Conservation (phyloP, 345 rosid genomes). For the Brassica rapa region DNA sequence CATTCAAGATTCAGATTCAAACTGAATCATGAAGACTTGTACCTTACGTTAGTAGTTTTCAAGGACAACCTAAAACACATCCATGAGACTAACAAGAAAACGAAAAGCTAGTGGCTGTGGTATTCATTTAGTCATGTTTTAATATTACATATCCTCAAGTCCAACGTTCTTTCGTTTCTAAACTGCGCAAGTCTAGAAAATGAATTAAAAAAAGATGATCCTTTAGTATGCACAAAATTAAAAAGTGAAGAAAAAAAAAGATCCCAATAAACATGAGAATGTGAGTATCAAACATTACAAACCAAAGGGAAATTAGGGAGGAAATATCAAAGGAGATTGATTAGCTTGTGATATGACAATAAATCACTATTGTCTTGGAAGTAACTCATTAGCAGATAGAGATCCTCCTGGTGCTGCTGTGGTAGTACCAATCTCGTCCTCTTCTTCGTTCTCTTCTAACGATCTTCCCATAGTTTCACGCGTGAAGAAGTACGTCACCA, state of each 20-base stretch:
- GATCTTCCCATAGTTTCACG: conserved; percentile 73
- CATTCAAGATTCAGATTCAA: too few species aligned
- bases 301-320: neutral
- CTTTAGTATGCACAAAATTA: neutral
- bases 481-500: conserved; percentile 51
- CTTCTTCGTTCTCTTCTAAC: conserved; percentile 62
- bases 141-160: neutral
- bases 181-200: neutral
- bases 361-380: neutral
- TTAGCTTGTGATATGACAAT: neutral
- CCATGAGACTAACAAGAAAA: too few species aligned
- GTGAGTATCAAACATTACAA: conserved; percentile 21
- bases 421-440: conserved; percentile 13
- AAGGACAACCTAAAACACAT: neutral
- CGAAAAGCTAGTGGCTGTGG: conserved; percentile 39
- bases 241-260: neutral
- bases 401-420: conserved; percentile 2
- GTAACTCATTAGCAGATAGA: conserved; percentile 10
- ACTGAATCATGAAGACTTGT: too few species aligned
- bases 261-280: neutral
- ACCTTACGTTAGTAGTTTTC: neutral
- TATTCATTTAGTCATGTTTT: too few species aligned
- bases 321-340: neutral
- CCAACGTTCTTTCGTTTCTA: too few species aligned
- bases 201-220: neutral